Percentiles rank a stretch among this genome's conserved stretches.
These are phyloP conservation scores for Termitomyces eurrhizus DNA, from an alignment of 768 basidiomycete genomes.

Conservation along the genomic window DNA sequence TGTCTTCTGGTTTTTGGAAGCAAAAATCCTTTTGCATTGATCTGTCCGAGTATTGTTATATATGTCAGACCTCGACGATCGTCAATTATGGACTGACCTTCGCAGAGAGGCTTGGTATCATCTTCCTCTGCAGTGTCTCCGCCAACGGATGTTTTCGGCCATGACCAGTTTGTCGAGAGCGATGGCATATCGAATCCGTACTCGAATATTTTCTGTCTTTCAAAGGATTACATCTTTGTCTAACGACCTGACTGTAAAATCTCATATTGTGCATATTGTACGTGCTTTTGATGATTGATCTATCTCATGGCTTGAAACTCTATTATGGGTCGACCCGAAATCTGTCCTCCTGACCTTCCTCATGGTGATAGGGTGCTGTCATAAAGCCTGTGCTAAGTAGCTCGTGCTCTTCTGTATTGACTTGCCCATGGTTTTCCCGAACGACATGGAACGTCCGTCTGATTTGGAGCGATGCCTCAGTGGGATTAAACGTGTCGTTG, in stretches of 20 bases:
- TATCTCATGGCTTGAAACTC: neutral
- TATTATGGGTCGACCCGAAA: neutral
- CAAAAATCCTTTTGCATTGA: no score
- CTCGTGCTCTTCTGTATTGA: neutral
- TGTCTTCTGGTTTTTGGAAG: neutral
- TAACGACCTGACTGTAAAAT: no score
- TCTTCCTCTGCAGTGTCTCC: neutral
- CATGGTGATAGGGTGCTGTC: neutral
- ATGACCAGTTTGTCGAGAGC: neutral
- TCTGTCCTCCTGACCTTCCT: constrained; percentile 1
- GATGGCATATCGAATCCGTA: neutral
- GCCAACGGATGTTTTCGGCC: neutral
- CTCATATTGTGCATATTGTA: neutral
- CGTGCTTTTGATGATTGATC: neutral
- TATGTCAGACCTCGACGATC: no score
- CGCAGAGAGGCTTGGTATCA: neutral
- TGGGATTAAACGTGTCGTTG: neutral
- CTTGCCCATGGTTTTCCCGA: neutral
- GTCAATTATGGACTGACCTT: neutral
- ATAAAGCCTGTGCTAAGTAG: neutral
- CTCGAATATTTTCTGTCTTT: neutral
- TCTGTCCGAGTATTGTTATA: neutral
- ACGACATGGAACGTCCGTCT: neutral
- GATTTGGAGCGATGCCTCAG: neutral
- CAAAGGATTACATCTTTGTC: no score